Evolutionary conservation across 2,329 filamentous ascomycete genomes (phyloP).

Genomic region (Pestalotiopsis sp.): DNA sequence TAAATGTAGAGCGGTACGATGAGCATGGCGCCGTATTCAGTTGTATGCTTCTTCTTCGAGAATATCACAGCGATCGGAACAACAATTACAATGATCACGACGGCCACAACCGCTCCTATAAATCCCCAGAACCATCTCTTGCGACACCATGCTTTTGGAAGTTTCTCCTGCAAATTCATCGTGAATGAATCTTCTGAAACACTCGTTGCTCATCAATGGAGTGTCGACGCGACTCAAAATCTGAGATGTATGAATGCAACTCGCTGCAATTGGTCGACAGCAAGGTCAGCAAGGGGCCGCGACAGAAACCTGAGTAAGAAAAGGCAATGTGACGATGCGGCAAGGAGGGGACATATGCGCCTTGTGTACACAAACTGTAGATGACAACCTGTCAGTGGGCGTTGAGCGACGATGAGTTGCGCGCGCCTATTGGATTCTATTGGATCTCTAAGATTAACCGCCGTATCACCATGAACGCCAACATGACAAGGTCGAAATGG

Average conservation of each 20-base stretch:
- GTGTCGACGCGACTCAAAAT: background rate
- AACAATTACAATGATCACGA: constrained; percentile 4
- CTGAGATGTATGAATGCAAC: background rate
- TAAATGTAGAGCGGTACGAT: constrained; percentile 8
- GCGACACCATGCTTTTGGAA: background rate
- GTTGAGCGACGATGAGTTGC: background rate
- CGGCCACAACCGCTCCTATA: background rate
- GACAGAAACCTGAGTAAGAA: background rate
- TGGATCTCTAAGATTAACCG: background rate
- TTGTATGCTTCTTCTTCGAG: background rate
- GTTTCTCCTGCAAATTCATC: constrained; percentile 1
- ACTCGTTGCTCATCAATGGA: background rate
- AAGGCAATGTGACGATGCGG: background rate
- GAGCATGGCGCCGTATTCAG: background rate
- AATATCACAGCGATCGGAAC: constrained; percentile 3
- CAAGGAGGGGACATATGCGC: background rate
- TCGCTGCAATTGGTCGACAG: too few species aligned
- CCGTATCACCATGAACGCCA: background rate
- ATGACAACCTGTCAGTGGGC: background rate
- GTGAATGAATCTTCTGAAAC: constrained; percentile 1
- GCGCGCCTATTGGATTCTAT: background rate
- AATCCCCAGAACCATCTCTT: constrained; percentile 1
- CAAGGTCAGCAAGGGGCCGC: background rate
- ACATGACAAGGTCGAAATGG: background rate
- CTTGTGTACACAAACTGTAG: background rate